Percentiles rank a stretch among this genome's conserved stretches.
phyloP scores from a whole-genome alignment of 2,329 filamentous ascomycete genomes.

The Lachnellula willkommii region DNA sequence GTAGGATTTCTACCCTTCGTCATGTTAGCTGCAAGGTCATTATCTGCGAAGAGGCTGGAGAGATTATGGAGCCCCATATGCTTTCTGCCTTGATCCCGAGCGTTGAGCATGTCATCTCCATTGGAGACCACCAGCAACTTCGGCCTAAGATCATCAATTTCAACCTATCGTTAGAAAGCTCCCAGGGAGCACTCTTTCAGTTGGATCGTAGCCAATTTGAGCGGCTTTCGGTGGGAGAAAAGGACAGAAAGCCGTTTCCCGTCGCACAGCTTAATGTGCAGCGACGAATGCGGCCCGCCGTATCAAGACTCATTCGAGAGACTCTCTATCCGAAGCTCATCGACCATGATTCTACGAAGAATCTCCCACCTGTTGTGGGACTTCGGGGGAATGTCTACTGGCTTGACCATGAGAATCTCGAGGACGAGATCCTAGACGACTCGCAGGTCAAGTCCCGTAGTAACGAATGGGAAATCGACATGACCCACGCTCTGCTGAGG shows the following conservation, averaged over 20 bases:
- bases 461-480: constrained; percentile 57
- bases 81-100: constrained; percentile 34
- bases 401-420: constrained; percentile 23
- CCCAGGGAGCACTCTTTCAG: constrained; percentile 18
- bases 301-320: constrained; percentile 23
- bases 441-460: constrained; percentile 15
- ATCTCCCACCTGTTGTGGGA: constrained; percentile 23
- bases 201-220: constrained; percentile 28
- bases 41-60: constrained; percentile 40
- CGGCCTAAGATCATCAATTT: constrained; percentile 31
- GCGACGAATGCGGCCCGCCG: constrained; percentile 27
- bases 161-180: constrained; percentile 29
- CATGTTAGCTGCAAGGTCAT: constrained; percentile 22
- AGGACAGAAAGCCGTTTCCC: constrained; percentile 16
- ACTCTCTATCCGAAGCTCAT: constrained; percentile 24
- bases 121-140: constrained; percentile 41
- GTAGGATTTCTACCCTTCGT: constrained; percentile 33
- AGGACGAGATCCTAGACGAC: constrained; percentile 15
- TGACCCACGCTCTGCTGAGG: constrained; percentile 56
- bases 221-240: constrained; percentile 18
- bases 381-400: constrained; percentile 26
- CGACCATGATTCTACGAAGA: constrained; percentile 18
- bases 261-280: constrained; percentile 26
- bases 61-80: constrained; percentile 39
- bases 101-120: constrained; percentile 38